phyloP scores from a whole-genome alignment of 192 early-diverging fungal genomes.

The Coemansia sp. region DNA sequence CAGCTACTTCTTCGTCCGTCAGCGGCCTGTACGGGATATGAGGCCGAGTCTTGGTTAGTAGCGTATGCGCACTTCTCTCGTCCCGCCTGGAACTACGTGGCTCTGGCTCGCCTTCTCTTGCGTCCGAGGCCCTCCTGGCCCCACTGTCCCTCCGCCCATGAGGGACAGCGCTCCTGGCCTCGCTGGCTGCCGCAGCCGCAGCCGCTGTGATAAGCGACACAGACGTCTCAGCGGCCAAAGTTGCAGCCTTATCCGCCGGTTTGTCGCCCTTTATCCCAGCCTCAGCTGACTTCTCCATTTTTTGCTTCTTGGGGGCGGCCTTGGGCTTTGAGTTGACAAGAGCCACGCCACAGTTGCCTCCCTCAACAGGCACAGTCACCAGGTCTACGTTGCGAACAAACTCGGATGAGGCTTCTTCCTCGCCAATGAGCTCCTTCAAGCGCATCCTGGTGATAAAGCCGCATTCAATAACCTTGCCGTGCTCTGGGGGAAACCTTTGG shows the following conservation, averaged over 20 bases:
- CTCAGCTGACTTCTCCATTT: conserved; percentile 12
- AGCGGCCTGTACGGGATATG: conserved; percentile 31
- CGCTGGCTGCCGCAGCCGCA: conserved; percentile 31
- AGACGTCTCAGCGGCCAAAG: conserved; percentile 8
- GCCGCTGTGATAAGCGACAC: conserved; percentile 28
- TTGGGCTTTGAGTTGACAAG: conserved; percentile 18
- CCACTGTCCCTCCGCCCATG: neutral
- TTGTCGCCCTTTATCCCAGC: neutral
- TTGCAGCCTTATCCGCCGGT: neutral
- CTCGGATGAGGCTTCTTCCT: conserved; percentile 28
- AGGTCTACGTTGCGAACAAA: conserved; percentile 33
- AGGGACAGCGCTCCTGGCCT: conserved; percentile 8
- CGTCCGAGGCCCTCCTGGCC: neutral
- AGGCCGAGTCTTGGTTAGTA: conserved; percentile 22
- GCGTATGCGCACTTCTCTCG: conserved; percentile 8
- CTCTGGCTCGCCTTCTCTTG: neutral
- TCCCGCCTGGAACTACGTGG: neutral
- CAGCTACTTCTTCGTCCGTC: conserved; percentile 43
- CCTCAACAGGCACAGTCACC: conserved; percentile 14
- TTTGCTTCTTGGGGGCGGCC: conserved; percentile 26
- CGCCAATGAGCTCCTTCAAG: conserved; percentile 29
- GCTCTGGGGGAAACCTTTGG: conserved; percentile 31
- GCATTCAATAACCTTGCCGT: conserved; percentile 37
- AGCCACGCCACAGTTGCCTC: conserved; percentile 35
- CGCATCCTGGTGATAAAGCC: conserved; percentile 38